Evolutionary conservation across 1,284 basidiomycete genomes (phyloP).

Genomic region (Sphaerobolus stellatus): DNA sequence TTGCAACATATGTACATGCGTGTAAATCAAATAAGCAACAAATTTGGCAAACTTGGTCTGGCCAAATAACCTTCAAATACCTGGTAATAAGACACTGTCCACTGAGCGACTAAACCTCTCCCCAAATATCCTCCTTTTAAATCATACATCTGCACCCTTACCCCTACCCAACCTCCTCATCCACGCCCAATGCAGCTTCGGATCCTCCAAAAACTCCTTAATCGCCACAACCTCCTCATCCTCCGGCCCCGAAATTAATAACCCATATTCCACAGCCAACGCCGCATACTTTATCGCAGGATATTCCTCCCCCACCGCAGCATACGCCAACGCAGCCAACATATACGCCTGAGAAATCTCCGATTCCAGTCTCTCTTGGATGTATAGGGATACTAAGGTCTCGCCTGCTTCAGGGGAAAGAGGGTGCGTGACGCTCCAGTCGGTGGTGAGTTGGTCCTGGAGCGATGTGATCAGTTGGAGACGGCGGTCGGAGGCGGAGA

Average conservation of each 20-base stretch:
- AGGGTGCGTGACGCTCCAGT: background rate
- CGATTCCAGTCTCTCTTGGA: background rate
- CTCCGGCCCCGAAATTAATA: conserved; percentile 1
- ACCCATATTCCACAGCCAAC: background rate
- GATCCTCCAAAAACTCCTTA: background rate
- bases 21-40: too few relatives aligned
- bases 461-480: too few relatives aligned
- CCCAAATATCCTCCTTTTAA: too few relatives aligned
- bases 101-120: too few relatives aligned
- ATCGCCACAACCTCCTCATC: background rate
- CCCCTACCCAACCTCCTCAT: background rate
- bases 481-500: too few relatives aligned
- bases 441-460: too few relatives aligned
- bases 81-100: too few relatives aligned
- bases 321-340: conserved; percentile 1
- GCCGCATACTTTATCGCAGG: conserved; percentile 1
- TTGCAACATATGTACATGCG: too few relatives aligned
- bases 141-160: too few relatives aligned
- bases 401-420: background rate
- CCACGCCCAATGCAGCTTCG: conserved; percentile 1
- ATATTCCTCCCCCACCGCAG: background rate
- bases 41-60: too few relatives aligned
- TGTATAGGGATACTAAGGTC: background rate
- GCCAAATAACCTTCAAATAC: too few relatives aligned
- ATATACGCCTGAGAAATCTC: background rate